A percentile compares a stretch with the other conserved stretches of the same genome.
These are phyloP conservation scores for Neohortaea acidophila DNA, from an alignment of 495 filamentous ascomycete species.

Conservation along the genomic window DNA sequence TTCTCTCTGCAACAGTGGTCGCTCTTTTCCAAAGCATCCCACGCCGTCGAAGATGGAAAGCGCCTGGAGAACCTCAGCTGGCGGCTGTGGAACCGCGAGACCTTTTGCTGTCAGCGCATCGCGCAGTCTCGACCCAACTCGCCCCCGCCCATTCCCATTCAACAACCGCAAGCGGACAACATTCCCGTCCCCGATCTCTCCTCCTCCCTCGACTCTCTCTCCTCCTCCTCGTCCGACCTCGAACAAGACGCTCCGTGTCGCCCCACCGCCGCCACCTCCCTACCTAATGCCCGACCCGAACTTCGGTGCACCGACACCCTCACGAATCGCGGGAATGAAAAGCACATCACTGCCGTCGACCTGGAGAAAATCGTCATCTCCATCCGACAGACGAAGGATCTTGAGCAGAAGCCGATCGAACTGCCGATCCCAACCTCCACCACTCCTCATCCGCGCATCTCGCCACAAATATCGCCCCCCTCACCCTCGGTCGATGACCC, in stretches of 20 bases:
- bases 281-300: slow-evolving; percentile 41
- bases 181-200: slow-evolving; percentile 60
- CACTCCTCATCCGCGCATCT: slow-evolving; percentile 33
- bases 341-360: slow-evolving; percentile 77
- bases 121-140: slow-evolving; percentile 9
- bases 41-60: slow-evolving; percentile 84
- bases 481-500: background rate
- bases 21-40: slow-evolving; percentile 94
- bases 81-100: slow-evolving; percentile 91
- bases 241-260: slow-evolving; percentile 56
- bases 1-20: slow-evolving; percentile 8
- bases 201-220: slow-evolving; percentile 73
- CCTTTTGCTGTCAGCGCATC: slow-evolving; percentile 82
- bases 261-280: slow-evolving; percentile 37
- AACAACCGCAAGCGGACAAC: slow-evolving; percentile 17
- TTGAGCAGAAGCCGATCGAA: slow-evolving; percentile 43
- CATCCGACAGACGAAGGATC: slow-evolving; percentile 61
- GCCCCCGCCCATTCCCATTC: too few relatives aligned
- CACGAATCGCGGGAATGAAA: slow-evolving; percentile 58
- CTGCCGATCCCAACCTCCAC: slow-evolving; percentile 29
- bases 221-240: slow-evolving; percentile 42
- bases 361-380: slow-evolving; percentile 82
- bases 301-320: slow-evolving; percentile 40
- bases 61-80: slow-evolving; percentile 90
- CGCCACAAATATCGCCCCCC: too few relatives aligned